phyloP scores from a whole-genome alignment of 495 filamentous ascomycete genomes.

The Talaromyces proteolyticus region DNA sequence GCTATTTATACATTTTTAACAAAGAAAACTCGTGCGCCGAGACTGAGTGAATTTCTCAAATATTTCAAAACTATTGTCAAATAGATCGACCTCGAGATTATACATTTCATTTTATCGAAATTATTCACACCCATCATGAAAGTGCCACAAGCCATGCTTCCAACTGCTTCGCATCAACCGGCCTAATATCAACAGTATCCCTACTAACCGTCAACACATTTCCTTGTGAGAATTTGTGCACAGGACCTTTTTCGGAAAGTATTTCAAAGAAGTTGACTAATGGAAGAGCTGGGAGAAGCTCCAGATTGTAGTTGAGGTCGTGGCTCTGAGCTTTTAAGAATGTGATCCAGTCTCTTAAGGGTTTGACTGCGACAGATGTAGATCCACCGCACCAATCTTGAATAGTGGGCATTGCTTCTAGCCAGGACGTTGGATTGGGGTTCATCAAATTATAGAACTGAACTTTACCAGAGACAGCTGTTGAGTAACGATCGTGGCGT shows the following conservation, averaged over 20 bases:
- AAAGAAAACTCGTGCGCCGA: too few relatives aligned
- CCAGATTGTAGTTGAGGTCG: not conserved
- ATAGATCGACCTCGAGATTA: too few relatives aligned
- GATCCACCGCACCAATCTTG: not conserved
- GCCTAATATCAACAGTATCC: not conserved
- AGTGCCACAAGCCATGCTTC: not conserved
- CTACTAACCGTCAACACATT: not conserved
- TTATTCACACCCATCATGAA: too few relatives aligned
- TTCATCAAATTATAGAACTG: conserved; percentile 1
- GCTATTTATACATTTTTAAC: too few relatives aligned
- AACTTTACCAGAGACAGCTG: not conserved
- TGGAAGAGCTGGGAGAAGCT: not conserved
- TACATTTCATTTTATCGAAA: too few relatives aligned
- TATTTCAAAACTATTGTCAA: too few relatives aligned
- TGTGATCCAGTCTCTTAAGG: not conserved
- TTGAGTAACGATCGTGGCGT: not conserved
- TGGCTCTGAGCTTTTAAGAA: not conserved
- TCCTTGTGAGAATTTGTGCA: not conserved
- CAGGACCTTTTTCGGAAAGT: not conserved
- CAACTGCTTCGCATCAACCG: not conserved
- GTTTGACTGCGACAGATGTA: not conserved
- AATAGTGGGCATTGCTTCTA: not conserved
- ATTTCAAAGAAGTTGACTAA: not conserved
- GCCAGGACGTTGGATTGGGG: not conserved
- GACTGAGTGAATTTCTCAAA: too few relatives aligned